Evolutionary conservation across 352 stramenopile genomes (phyloP), one percentile per base, ranked within the genome.

Genomic region (Pythium scleroteichum): DNA sequence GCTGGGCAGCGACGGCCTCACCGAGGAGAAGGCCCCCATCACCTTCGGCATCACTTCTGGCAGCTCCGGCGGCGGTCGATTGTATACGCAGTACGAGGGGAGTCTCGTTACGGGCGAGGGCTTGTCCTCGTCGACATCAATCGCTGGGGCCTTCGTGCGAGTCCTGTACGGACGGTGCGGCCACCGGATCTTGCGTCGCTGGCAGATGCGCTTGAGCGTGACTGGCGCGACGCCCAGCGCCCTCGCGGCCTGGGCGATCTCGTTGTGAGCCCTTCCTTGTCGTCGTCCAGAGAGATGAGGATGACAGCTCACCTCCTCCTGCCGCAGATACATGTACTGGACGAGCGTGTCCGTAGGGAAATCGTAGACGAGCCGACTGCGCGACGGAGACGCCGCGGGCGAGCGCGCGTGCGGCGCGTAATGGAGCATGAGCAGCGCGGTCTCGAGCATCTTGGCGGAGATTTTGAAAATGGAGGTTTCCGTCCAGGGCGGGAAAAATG

Each of bases 171-270:
- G 33, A 5, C 55, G 55, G 42, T 83, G 86, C 17, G 76, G 69
- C 79, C 79, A 89, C 1, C 66, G 67, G 42, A 87, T 76, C 23
- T 76, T 54, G 14, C 26, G 68, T 2, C 72, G 64, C 4, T 79
- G 46, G 45, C 79, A 89, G 45, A 74, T 86, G 52, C 77, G 79
- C 70, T 87, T 88, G 60, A 90, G 74, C 6, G 80, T 88, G 72
- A 89, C 84, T 8, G 77, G 60, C 4, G 79, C 62, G 16, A 87
- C 72, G 1, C 59, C 61, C 0, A 89, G 68, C 0, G 54, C 45
- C 23, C 51, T 68, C 17, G 79, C 79, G 3, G 79, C 79, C 59
- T 78, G 33, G 17, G 17, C 4, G 17, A 51, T 19, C 17, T 14
- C 8, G 14, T 20, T 7, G 56, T 23, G 14, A 16, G 27, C 19